Base-by-base conservation (phyloP, 2,329 filamentous ascomycete genomes). In the Fusarium torulosum region DNA sequence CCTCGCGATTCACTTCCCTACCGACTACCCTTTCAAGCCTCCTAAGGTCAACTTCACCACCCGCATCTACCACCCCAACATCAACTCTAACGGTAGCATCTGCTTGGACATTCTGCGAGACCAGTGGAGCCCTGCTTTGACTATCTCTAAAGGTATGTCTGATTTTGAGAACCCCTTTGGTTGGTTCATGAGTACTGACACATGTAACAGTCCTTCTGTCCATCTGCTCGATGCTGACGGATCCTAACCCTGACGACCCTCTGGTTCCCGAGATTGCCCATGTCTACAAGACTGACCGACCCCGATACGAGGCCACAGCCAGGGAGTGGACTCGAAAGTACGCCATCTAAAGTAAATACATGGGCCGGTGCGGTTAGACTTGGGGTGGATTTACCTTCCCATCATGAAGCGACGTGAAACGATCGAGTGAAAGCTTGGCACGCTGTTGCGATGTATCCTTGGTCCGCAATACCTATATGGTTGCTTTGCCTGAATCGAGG, bases 11-110 rank as follows among this genome's bases (percentile, higher is more conserved):
- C 94, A 97, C 84, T 98, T 99, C 87, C 96, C 96, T 74, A 99
- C 96, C 87, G 96, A 99, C 87, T 99, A 99, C 84, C 96, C 96
- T 41, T 99, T 99, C 88, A 99, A 99, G 91, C 96, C 96, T 68
- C 96, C 96, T 75, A 99, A 99, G 89, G 94, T 99, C 83, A 97
- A 97, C 91, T 99, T 99, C 88, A 98, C 94, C 75, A 99, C 96
- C 71, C 92, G 95, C 79, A 98, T 99, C 86, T 99, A 99, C 82
- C 96, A 99, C 85, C 96, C 96, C 77, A 99, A 99, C 85, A 99
- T 99, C 93, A 99, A 99, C 90, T 97, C 93, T 74, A 98, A 98
- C 82, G 96, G 96, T 82, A 97, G 94, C 83, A 99, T 99, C 83
- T 99, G 96, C 82, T 84, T 99, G 80, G 96, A 99, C 79, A 99